phyloP scores from a whole-genome alignment of 805 yeast species.

The Pichia nanzhaoensis region DNA sequence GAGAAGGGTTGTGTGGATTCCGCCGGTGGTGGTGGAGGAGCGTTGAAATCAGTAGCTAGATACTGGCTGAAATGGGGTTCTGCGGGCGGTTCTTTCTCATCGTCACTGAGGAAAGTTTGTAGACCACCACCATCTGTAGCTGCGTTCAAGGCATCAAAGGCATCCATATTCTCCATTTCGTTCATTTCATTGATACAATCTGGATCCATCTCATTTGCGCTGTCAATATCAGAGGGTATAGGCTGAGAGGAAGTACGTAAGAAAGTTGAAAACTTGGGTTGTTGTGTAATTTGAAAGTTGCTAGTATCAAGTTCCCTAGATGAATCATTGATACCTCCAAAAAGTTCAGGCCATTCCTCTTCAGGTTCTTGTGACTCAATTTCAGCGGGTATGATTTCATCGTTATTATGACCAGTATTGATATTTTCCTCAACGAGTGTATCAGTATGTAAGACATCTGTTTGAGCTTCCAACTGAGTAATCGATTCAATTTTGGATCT shows the following conservation, averaged over 20 bases:
- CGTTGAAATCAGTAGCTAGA: too few species aligned
- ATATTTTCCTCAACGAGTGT: too few species aligned
- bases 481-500: constrained; percentile 7
- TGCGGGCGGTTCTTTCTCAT: not conserved
- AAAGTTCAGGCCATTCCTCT: constrained; percentile 12
- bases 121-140: not conserved
- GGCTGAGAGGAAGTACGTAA: constrained; percentile 14
- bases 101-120: constrained; percentile 2
- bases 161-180: constrained; percentile 2
- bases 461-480: not conserved
- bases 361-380: not conserved
- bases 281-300: constrained; percentile 4
- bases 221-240: not conserved
- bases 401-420: too few species aligned
- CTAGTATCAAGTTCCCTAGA: constrained; percentile 2
- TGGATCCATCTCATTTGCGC: not conserved
- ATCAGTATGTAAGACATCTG: not conserved
- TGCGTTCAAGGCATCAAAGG: constrained; percentile 2
- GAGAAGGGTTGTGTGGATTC: constrained; percentile 3
- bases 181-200: too few species aligned
- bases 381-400: too few species aligned
- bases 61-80: not conserved
- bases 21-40: too few species aligned
- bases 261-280: constrained; percentile 11
- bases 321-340: constrained; percentile 8